Percentiles rank a stretch among this genome's conserved stretches.
phyloP scores from a whole-genome alignment of 2,329 filamentous ascomycete species.

The Coccinonectria pachysandricola region DNA sequence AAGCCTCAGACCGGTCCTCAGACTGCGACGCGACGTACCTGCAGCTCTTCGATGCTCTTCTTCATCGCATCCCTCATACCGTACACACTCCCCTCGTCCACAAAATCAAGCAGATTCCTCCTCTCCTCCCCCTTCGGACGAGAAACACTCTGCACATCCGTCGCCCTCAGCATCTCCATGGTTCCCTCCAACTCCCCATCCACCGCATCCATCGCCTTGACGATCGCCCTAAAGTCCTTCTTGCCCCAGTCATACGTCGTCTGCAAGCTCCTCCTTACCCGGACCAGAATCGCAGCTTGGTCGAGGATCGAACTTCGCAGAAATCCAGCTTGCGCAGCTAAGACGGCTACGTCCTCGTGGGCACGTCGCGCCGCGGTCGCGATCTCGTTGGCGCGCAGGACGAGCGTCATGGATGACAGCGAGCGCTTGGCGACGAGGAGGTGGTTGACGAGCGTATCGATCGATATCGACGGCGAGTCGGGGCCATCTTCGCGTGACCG shows the following conservation, averaged over 20 bases:
- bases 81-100: slow-evolving; percentile 61
- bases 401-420: slow-evolving; percentile 70
- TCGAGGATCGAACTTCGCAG: slow-evolving; percentile 51
- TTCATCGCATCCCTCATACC: slow-evolving; percentile 57
- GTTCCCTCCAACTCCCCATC: slow-evolving; percentile 55
- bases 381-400: slow-evolving; percentile 79
- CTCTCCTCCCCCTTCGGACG: slow-evolving; percentile 47
- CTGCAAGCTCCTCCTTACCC: slow-evolving; percentile 41
- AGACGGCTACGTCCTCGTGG: slow-evolving; percentile 67
- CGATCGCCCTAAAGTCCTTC: slow-evolving; percentile 49
- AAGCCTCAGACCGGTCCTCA: slow-evolving; percentile 9
- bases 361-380: slow-evolving; percentile 64
- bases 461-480: slow-evolving; percentile 21
- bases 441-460: slow-evolving; percentile 74
- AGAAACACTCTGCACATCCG: slow-evolving; percentile 53
- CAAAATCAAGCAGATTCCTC: slow-evolving; percentile 63
- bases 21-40: slow-evolving; percentile 32
- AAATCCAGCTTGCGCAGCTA: slow-evolving; percentile 61
- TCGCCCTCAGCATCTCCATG: slow-evolving; percentile 53
- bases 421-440: slow-evolving; percentile 82
- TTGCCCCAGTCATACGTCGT: slow-evolving; percentile 47
- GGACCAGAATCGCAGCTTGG: slow-evolving; percentile 41
- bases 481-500: slow-evolving; percentile 9
- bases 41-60: slow-evolving; percentile 59
- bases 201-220: slow-evolving; percentile 56